A percentile compares a stretch with the other conserved stretches of the same genome.
Conservation (phyloP, 1,284 basidiomycete species). For the Rugiboletus extremiorientalis region DNA sequence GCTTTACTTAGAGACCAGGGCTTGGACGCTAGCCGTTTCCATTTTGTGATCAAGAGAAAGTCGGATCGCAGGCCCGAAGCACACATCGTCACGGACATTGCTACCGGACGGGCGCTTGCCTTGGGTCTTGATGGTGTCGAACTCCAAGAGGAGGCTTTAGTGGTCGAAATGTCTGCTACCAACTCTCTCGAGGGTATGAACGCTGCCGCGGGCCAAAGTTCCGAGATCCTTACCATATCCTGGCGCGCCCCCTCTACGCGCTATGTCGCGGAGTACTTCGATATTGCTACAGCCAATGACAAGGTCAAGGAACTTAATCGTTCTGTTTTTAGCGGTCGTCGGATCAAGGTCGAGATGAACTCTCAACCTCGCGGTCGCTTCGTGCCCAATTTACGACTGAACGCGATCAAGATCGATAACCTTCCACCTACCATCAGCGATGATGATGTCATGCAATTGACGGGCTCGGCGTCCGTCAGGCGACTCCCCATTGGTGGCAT, state of each 20-base stretch:
- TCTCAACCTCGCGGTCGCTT: slow-evolving; percentile 29
- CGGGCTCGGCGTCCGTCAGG: slow-evolving; percentile 22
- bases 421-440: slow-evolving; percentile 24
- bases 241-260: slow-evolving; percentile 43
- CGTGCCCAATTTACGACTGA: slow-evolving; percentile 20
- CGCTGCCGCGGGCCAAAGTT: slow-evolving; percentile 26
- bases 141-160: slow-evolving; percentile 40
- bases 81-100: slow-evolving; percentile 39
- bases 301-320: slow-evolving; percentile 37
- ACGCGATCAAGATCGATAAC: slow-evolving; percentile 36
- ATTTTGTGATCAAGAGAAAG: slow-evolving; percentile 32
- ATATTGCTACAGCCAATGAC: slow-evolving; percentile 13
- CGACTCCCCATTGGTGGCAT: slow-evolving; percentile 13
- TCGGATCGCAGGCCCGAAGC: slow-evolving; percentile 30
- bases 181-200: slow-evolving; percentile 41
- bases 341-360: slow-evolving; percentile 45
- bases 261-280: slow-evolving; percentile 40
- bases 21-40: slow-evolving; percentile 33
- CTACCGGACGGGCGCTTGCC: slow-evolving; percentile 38
- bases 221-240: slow-evolving; percentile 41
- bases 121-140: slow-evolving; percentile 43
- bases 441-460: slow-evolving; percentile 20
- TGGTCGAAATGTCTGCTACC: slow-evolving; percentile 40
- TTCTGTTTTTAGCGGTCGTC: slow-evolving; percentile 37
- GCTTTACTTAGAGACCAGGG: slow-evolving; percentile 41